Percentiles rank a stretch among this genome's conserved stretches.
These are phyloP conservation scores for Alternaria dauci DNA, from an alignment of 2,329 filamentous ascomycete species.

Conservation along the genomic window DNA sequence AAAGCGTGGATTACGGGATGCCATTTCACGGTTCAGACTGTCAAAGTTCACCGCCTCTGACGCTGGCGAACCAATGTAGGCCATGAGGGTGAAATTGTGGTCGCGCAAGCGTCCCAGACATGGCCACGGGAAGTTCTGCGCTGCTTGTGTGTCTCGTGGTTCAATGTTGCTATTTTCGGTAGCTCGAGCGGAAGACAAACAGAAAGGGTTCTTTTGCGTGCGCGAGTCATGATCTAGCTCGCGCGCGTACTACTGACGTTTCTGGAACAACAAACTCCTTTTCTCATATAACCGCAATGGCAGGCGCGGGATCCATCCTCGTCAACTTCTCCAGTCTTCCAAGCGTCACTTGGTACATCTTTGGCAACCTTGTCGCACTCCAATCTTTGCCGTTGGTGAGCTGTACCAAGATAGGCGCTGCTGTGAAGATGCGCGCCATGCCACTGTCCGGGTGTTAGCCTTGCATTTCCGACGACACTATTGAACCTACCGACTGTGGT, in stretches of 20 bases:
- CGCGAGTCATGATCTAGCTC: slow-evolving; percentile 5
- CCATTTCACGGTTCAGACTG: slow-evolving; percentile 11
- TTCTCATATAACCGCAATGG: slow-evolving; percentile 20
- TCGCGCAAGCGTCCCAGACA: slow-evolving; percentile 14
- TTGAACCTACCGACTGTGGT: slow-evolving; percentile 40
- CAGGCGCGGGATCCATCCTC: not conserved
- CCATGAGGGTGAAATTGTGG: not conserved
- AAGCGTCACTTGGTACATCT: not conserved
- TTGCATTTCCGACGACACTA: not conserved
- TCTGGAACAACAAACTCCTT: not conserved
- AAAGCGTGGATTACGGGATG: slow-evolving; percentile 15
- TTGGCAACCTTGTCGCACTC: not conserved
- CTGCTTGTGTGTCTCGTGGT: slow-evolving; percentile 3
- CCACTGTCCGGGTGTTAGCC: slow-evolving; percentile 24
- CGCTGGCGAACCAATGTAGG: slow-evolving; percentile 5
- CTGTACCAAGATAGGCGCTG: slow-evolving; percentile 37
- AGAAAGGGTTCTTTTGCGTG: not conserved
- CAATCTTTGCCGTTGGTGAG: slow-evolving; percentile 27
- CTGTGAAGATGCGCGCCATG: slow-evolving; percentile 40
- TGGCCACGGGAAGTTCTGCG: not conserved
- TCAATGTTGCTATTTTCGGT: slow-evolving; percentile 8
- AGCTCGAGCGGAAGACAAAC: not conserved
- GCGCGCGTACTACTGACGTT: not conserved
- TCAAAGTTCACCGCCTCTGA: slow-evolving; percentile 10
- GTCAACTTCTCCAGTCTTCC: slow-evolving; percentile 21